Evolutionary conservation across 2,329 filamentous ascomycete genomes (phyloP).

Genomic region (Colletotrichum lini): DNA sequence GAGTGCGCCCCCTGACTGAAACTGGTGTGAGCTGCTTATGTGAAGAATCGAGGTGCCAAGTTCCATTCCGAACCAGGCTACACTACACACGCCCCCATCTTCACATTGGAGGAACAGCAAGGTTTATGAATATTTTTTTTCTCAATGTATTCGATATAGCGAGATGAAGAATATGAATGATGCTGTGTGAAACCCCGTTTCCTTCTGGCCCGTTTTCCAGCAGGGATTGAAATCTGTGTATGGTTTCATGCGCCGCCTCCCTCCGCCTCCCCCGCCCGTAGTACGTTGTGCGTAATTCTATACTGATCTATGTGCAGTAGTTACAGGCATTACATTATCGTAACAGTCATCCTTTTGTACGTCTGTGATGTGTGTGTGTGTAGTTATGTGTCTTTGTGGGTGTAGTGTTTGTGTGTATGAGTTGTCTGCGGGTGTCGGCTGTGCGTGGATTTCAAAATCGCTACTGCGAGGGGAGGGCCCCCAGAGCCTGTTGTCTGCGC

Average conservation of each 20-base stretch:
- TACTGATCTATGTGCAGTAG: slow-evolving; percentile 42
- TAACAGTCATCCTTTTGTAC: slow-evolving; percentile 41
- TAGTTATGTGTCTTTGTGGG: slow-evolving; percentile 24
- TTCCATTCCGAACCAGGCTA: not conserved
- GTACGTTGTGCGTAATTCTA: slow-evolving; percentile 30
- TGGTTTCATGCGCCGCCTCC: slow-evolving; percentile 3
- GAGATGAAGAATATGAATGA: slow-evolving; percentile 3
- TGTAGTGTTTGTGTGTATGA: slow-evolving; percentile 9
- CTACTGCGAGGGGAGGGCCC: slow-evolving; percentile 17
- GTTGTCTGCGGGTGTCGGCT: slow-evolving; percentile 1
- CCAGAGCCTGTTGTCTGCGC: slow-evolving; percentile 15
- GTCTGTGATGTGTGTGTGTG: slow-evolving; percentile 9
- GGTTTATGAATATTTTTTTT: slow-evolving; percentile 25
- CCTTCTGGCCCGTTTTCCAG: slow-evolving; percentile 23
- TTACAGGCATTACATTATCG: slow-evolving; percentile 42
- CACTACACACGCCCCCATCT: no score
- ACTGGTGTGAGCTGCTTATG: slow-evolving; percentile 1
- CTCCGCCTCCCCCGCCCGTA: not conserved
- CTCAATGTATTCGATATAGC: slow-evolving; percentile 10
- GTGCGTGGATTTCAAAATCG: slow-evolving; percentile 18
- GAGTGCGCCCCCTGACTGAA: not conserved
- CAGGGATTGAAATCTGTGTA: slow-evolving; percentile 2
- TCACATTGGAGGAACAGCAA: no score
- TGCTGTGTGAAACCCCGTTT: not conserved
- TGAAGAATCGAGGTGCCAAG: not conserved